Conservation (phyloP, 495 filamentous ascomycete genomes). For the Tuber aestivum region DNA sequence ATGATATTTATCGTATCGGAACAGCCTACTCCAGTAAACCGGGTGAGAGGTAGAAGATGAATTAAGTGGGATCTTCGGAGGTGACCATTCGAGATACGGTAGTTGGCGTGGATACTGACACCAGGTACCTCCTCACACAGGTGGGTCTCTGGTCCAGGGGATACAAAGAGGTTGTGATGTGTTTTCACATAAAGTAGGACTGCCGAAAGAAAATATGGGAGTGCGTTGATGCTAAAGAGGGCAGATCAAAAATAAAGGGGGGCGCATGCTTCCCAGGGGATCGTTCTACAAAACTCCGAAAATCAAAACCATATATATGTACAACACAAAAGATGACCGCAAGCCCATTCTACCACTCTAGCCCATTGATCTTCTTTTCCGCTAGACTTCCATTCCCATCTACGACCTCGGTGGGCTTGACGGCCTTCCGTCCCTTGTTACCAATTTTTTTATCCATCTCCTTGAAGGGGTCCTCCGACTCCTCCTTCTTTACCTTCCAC, state of each 20-base stretch:
- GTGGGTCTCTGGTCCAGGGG: background rate
- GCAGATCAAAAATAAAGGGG: background rate
- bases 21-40: background rate
- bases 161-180: background rate
- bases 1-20: background rate
- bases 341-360: background rate
- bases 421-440: conserved; percentile 54
- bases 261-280: background rate
- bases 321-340: background rate
- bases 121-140: background rate
- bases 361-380: background rate
- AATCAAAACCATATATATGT: background rate
- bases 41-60: background rate
- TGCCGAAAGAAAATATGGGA: background rate
- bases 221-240: background rate
- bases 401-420: conserved; percentile 30
- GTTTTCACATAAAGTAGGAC: background rate
- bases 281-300: background rate
- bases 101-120: background rate
- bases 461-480: conserved; percentile 45
- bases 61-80: background rate
- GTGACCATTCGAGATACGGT: background rate
- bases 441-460: conserved; percentile 46
- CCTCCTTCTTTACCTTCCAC: conserved; percentile 76
- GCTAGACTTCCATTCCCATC: background rate